These are phyloP conservation scores for Annona squamosa DNA, from an alignment of 164 flowering plant genomes.

Conservation along the genomic window DNA sequence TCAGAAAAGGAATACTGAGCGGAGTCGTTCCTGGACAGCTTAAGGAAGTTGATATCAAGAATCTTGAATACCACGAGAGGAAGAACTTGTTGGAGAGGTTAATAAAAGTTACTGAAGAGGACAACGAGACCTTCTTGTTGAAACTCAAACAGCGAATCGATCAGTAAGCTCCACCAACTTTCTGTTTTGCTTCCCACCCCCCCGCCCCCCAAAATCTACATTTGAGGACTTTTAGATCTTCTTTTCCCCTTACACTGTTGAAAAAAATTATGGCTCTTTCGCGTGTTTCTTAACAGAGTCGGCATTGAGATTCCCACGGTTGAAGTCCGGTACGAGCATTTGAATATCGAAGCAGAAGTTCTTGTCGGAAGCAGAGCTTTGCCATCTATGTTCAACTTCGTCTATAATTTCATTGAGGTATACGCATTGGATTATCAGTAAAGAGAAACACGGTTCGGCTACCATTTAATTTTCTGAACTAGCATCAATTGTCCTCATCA, in stretches of 20 bases:
- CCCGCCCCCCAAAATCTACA: too few species aligned
- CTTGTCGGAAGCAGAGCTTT: constrained; percentile 52
- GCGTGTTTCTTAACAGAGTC: constrained; percentile 20
- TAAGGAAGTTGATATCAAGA: constrained; percentile 28
- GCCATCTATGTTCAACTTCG: constrained; percentile 51
- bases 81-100: constrained; percentile 45
- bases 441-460: neutral
- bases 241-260: neutral
- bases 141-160: constrained; percentile 51
- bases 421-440: neutral
- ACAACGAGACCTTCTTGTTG: constrained; percentile 57
- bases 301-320: constrained; percentile 40
- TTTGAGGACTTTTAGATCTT: neutral
- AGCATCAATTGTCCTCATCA: neutral
- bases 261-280: neutral
- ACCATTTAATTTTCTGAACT: neutral
- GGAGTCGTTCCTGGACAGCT: constrained; percentile 11
- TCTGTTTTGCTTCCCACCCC: too few species aligned
- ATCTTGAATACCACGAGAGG: constrained; percentile 35
- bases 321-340: constrained; percentile 35
- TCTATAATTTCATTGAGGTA: constrained; percentile 50
- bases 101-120: constrained; percentile 50
- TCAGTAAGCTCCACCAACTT: constrained; percentile 12
- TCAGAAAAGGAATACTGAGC: constrained; percentile 4
- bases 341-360: constrained; percentile 48